Evolutionary conservation across 2,329 filamentous ascomycete genomes (phyloP).

Genomic region (Chaetomium globosum): DNA sequence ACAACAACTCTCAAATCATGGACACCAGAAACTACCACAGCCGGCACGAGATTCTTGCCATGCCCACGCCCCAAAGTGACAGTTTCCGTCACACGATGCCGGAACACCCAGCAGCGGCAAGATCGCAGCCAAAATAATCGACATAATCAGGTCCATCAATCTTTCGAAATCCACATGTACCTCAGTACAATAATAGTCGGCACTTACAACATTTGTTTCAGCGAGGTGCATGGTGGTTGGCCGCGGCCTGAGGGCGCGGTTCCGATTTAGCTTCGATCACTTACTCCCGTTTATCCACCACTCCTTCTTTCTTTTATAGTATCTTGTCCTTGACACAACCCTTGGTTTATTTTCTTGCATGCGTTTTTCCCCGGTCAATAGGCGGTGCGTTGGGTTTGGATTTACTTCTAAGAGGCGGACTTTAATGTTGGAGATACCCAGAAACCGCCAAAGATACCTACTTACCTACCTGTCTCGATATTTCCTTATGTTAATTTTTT

Average conservation of each 20-base stretch:
- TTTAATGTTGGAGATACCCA: conserved; percentile 36
- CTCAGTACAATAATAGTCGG: neutral
- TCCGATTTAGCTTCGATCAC: neutral
- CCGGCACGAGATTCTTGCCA: neutral
- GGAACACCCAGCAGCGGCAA: neutral
- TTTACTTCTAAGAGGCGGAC: conserved; percentile 27
- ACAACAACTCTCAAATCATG: neutral
- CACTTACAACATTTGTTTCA: conserved; percentile 11
- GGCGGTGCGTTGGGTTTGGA: neutral
- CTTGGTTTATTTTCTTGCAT: neutral
- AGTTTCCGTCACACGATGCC: neutral
- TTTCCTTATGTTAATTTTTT: conserved; percentile 15
- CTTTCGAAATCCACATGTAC: neutral
- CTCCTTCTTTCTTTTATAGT: conserved; percentile 2
- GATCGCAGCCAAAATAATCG: neutral
- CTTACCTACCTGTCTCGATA: conserved; percentile 4
- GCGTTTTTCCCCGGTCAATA: neutral
- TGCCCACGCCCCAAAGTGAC: neutral
- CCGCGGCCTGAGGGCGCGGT: neutral
- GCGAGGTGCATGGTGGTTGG: conserved; percentile 3
- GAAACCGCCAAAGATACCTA: conserved; percentile 23
- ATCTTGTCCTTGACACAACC: neutral
- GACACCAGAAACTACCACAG: neutral
- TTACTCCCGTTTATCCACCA: neutral
- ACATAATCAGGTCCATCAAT: neutral